Evolutionary conservation across 495 filamentous ascomycete genomes (phyloP).

Genomic region (Cladorrhinum samala): DNA sequence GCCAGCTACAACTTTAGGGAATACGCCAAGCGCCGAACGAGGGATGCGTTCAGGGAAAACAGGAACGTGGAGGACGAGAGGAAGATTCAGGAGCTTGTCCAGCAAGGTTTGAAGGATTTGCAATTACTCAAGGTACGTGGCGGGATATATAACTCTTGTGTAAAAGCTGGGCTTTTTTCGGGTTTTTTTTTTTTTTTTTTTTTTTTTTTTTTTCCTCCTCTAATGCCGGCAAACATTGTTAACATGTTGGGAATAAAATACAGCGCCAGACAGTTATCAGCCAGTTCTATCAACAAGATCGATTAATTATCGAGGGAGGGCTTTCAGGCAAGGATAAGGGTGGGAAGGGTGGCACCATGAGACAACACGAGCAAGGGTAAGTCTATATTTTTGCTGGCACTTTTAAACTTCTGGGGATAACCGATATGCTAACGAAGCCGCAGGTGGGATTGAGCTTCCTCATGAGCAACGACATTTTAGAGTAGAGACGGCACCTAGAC

Average conservation of each 20-base stretch:
- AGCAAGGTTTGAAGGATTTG: conserved; percentile 80
- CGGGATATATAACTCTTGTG: neutral
- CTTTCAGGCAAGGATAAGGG: conserved; percentile 68
- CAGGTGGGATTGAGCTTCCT: neutral
- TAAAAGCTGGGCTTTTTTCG: neutral
- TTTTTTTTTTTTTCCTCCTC: no score
- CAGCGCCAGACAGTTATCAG: conserved; percentile 93
- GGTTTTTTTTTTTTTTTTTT: no score
- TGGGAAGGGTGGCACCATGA: conserved; percentile 47
- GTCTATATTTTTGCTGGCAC: conserved; percentile 9
- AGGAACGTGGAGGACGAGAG: conserved; percentile 60
- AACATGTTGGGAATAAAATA: neutral
- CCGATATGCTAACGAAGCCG: neutral
- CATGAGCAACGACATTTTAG: neutral
- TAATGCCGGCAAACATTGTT: neutral
- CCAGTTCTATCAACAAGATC: conserved; percentile 89
- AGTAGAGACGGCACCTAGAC: neutral
- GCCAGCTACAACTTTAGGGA: conserved; percentile 95
- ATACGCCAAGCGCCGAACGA: conserved; percentile 83
- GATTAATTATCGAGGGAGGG: conserved; percentile 88
- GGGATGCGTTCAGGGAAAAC: conserved; percentile 82
- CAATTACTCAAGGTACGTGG: conserved; percentile 81
- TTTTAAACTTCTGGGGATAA: no score
- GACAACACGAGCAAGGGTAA: conserved; percentile 31
- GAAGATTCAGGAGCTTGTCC: conserved; percentile 78